phyloP scores from a whole-genome alignment of 1,284 basidiomycete species.

The Austroboletus olivaceoglutinosus region DNA sequence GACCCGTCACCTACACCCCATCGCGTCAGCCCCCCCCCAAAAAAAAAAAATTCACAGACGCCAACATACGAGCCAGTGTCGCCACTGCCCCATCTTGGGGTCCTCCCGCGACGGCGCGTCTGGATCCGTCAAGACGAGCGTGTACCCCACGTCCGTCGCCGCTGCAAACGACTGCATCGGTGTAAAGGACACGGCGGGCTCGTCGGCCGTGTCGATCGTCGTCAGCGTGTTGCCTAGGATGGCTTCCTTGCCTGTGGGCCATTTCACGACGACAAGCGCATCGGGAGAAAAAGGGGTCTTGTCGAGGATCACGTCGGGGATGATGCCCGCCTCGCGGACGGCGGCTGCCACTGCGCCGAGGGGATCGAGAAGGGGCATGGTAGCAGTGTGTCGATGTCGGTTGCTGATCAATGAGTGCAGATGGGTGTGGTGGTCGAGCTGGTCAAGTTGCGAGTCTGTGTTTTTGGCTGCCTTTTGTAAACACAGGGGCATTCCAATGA shows the following conservation, averaged over 20 bases:
- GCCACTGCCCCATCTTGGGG: conserved; percentile 55
- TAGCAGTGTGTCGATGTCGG: not conserved
- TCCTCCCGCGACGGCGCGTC: conserved; percentile 60
- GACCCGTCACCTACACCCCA: conserved; percentile 51
- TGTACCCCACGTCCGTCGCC: conserved; percentile 48
- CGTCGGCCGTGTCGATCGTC: conserved; percentile 46
- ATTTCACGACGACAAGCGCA: conserved; percentile 52
- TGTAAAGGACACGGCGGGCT: conserved; percentile 51
- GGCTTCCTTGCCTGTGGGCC: conserved; percentile 50
- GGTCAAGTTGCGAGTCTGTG: not conserved
- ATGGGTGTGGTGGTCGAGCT: not conserved
- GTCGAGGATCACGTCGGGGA: conserved; percentile 55
- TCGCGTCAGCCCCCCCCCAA: not conserved
- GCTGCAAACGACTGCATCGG: conserved; percentile 42
- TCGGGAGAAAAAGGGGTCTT: conserved; percentile 44
- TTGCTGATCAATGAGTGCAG: not conserved
- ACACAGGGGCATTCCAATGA: conserved; percentile 15
- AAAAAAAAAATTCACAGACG: too few relatives aligned
- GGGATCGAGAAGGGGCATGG: conserved; percentile 36
- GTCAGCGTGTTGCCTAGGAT: conserved; percentile 50
- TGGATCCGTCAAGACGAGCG: conserved; percentile 66
- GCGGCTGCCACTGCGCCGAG: conserved; percentile 40
- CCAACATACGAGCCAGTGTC: conserved; percentile 63
- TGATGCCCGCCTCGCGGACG: conserved; percentile 45
- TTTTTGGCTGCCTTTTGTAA: not conserved